These are phyloP conservation scores for Acephala macrosclerotiorum DNA, from an alignment of 2,329 filamentous ascomycete genomes.

Conservation along the genomic window DNA sequence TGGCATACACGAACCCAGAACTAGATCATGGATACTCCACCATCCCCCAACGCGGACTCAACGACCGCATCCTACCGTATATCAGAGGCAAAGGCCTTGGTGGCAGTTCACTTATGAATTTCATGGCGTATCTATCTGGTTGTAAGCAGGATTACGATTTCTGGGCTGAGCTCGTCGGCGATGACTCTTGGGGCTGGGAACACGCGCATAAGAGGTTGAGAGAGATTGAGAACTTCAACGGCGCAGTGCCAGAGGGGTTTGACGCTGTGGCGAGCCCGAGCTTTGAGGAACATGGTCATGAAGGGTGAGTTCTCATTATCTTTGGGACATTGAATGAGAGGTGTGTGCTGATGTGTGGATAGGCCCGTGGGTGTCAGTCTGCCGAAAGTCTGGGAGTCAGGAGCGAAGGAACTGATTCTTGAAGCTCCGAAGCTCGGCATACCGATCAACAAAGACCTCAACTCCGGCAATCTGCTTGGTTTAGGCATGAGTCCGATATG, in stretches of 20 bases:
- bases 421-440: slow-evolving; percentile 57
- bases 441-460: slow-evolving; percentile 58
- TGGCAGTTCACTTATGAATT: slow-evolving; percentile 49
- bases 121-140: slow-evolving; percentile 57
- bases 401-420: slow-evolving; percentile 52
- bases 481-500: slow-evolving; percentile 58
- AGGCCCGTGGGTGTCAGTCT: too few relatives aligned
- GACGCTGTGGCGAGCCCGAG: not conserved
- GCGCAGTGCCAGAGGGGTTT: not conserved
- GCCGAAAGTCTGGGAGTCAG: slow-evolving; percentile 45
- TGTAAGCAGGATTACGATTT: slow-evolving; percentile 66
- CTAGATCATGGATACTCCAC: slow-evolving; percentile 34
- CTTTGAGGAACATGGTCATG: not conserved
- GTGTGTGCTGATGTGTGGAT: not conserved
- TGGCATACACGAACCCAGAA: slow-evolving; percentile 48
- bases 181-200: slow-evolving; percentile 63
- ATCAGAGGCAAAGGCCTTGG: slow-evolving; percentile 48
- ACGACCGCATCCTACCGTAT: slow-evolving; percentile 32
- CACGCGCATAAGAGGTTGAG: slow-evolving; percentile 51
- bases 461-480: slow-evolving; percentile 64
- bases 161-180: slow-evolving; percentile 62
- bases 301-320: not conserved
- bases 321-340: not conserved
- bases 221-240: slow-evolving; percentile 26
- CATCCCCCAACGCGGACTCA: slow-evolving; percentile 30